These are phyloP conservation scores for Dioscorea dumetorum DNA, from an alignment of 106 monocot genomes.

Conservation along the genomic window DNA sequence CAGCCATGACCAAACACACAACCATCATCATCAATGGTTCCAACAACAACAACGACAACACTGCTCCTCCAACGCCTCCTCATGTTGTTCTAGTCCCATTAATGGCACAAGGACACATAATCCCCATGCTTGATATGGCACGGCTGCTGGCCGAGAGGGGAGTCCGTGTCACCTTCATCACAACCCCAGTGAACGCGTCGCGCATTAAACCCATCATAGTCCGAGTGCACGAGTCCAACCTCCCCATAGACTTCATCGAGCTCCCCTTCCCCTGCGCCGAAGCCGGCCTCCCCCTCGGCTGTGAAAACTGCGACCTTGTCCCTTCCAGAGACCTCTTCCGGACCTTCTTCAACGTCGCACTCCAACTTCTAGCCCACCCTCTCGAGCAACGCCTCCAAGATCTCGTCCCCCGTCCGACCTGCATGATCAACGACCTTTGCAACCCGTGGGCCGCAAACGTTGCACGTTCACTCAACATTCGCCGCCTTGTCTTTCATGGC, in stretches of 20 bases:
- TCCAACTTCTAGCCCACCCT: constrained; percentile 14
- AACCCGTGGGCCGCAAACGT: constrained; percentile 28
- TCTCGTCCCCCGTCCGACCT: constrained; percentile 4
- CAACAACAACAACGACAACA: too few species aligned
- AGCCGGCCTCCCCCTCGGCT: constrained; percentile 39
- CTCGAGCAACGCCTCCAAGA: constrained; percentile 12
- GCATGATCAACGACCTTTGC: constrained; percentile 40
- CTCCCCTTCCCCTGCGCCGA: constrained; percentile 36
- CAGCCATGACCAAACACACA: too few species aligned
- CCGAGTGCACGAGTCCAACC: constrained; percentile 3
- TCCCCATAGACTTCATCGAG: constrained; percentile 22
- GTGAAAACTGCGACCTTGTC: constrained; percentile 25
- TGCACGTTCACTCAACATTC: constrained; percentile 18
- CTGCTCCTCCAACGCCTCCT: not conserved
- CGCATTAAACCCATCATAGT: constrained; percentile 22
- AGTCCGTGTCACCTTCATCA: constrained; percentile 39
- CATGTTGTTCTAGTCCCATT: constrained; percentile 49
- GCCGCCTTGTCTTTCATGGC: constrained; percentile 34
- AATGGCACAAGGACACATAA: constrained; percentile 58
- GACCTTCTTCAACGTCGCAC: constrained; percentile 24
- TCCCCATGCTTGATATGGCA: constrained; percentile 53
- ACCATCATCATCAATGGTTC: too few species aligned
- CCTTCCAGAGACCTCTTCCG: not conserved
- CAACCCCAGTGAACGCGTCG: constrained; percentile 37
- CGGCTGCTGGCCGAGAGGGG: constrained; percentile 42